Conservation (phyloP, 2,329 filamentous ascomycete genomes). For the Keithomyces neogunnii region DNA sequence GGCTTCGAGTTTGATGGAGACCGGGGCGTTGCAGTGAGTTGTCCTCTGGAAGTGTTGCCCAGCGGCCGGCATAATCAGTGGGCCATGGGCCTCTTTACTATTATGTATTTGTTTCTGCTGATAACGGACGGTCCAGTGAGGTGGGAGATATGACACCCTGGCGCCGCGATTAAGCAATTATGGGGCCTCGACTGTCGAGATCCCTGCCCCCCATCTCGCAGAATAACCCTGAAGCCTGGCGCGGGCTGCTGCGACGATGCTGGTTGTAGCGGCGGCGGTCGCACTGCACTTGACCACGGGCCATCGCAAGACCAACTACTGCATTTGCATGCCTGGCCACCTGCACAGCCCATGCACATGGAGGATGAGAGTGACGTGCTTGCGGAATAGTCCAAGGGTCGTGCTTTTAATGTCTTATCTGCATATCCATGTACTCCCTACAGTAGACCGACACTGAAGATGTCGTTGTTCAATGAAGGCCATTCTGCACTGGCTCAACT, state of each 20-base stretch:
- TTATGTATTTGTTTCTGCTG: slow-evolving; percentile 32
- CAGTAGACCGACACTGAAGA: too few relatives aligned
- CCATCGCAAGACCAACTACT: neutral
- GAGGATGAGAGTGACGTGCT: neutral
- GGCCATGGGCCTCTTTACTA: slow-evolving; percentile 15
- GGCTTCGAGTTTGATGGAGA: neutral
- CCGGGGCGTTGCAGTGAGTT: neutral
- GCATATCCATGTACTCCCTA: too few relatives aligned
- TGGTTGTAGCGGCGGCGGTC: neutral
- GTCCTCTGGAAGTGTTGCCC: neutral
- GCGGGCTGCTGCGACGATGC: neutral
- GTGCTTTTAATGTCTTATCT: too few relatives aligned
- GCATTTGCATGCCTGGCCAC: neutral
- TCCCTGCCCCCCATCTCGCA: neutral
- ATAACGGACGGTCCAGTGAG: slow-evolving; percentile 8
- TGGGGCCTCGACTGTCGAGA: slow-evolving; percentile 1
- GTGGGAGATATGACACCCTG: slow-evolving; percentile 1
- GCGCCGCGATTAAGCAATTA: slow-evolving; percentile 2
- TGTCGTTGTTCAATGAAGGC: too few relatives aligned
- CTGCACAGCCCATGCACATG: neutral
- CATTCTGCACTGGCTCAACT: neutral
- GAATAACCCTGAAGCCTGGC: slow-evolving; percentile 1
- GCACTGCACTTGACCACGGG: neutral
- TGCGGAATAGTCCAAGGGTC: neutral
- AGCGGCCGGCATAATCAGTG: slow-evolving; percentile 5